Evolutionary conservation across 768 basidiomycete genomes (phyloP).

Genomic region (Rhodocollybia butyracea): DNA sequence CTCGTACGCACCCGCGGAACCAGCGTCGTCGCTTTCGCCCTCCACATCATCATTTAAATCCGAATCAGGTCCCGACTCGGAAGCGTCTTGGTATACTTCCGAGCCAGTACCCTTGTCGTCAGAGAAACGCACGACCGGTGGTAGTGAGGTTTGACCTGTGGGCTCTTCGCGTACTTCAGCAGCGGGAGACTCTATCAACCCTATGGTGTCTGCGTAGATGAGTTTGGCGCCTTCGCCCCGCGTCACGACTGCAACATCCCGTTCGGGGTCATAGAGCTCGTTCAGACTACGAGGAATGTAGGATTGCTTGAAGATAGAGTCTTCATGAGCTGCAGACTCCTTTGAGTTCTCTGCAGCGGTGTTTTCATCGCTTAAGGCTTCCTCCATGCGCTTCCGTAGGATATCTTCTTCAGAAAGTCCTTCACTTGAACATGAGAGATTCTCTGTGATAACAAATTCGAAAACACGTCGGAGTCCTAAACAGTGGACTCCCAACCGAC

Average conservation of each 20-base stretch:
- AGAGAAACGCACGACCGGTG: conserved; percentile 10
- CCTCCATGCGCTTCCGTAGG: conserved; percentile 47
- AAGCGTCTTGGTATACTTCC: conserved; percentile 21
- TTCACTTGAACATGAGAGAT: conserved; percentile 31
- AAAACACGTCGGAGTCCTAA: conserved; percentile 82
- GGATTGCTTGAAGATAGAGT: conserved; percentile 83
- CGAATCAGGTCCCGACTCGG: conserved; percentile 13
- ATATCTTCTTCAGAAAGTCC: conserved; percentile 27
- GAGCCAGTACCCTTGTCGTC: conserved; percentile 20
- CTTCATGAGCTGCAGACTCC: conserved; percentile 55
- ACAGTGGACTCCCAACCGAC: conserved; percentile 65
- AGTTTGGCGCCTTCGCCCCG: conserved; percentile 68
- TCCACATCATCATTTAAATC: conserved; percentile 34
- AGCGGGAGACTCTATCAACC: conserved; percentile 50
- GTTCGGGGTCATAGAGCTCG: conserved; percentile 92
- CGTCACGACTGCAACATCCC: conserved; percentile 76
- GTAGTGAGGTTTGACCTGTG: conserved; percentile 11
- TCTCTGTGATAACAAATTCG: conserved; percentile 78
- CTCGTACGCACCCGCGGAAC: conserved; percentile 28
- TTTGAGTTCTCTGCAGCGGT: conserved; percentile 12
- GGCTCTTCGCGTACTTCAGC: not conserved
- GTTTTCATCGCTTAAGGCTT: not conserved
- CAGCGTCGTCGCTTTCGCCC: conserved; percentile 26
- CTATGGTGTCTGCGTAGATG: conserved; percentile 88
- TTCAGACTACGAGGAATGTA: conserved; percentile 93